Percentiles rank a stretch among this genome's conserved stretches.
phyloP scores from a whole-genome alignment of 2,329 filamentous ascomycete species.

The Pseudogymnoascus sp. region DNA sequence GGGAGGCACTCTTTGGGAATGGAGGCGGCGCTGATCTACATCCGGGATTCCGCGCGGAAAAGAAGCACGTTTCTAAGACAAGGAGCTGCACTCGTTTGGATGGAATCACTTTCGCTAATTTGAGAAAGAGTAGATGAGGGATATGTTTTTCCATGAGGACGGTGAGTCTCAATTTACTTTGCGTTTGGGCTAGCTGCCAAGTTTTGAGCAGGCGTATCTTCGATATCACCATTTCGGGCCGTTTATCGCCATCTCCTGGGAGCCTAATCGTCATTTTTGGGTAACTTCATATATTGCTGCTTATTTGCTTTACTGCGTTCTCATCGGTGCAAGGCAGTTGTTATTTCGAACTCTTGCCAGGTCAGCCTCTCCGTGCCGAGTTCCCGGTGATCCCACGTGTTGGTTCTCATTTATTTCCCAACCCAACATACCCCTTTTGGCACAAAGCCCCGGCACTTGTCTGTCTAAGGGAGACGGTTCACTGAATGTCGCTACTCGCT shows the following conservation, averaged over 20 bases:
- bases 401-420: not conserved
- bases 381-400: not conserved
- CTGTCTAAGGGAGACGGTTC: not conserved
- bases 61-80: not conserved
- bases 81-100: not conserved
- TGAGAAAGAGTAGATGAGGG: not conserved
- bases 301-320: not conserved
- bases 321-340: not conserved
- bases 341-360: not conserved
- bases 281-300: not conserved
- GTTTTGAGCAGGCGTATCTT: not conserved
- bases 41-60: constrained; percentile 1
- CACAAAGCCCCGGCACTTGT: not conserved
- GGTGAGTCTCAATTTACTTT: not conserved
- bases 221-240: constrained; percentile 3
- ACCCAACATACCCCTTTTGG: not conserved
- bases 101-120: not conserved
- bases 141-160: not conserved
- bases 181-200: not conserved
- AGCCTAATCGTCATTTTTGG: not conserved
- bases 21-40: not conserved
- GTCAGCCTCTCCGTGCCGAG: not conserved
- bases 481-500: not conserved
- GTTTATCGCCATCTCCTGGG: not conserved
- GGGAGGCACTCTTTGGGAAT: not conserved